These are phyloP conservation scores for Cercophora scortea DNA, from an alignment of 495 filamentous ascomycete genomes.

Conservation along the genomic window DNA sequence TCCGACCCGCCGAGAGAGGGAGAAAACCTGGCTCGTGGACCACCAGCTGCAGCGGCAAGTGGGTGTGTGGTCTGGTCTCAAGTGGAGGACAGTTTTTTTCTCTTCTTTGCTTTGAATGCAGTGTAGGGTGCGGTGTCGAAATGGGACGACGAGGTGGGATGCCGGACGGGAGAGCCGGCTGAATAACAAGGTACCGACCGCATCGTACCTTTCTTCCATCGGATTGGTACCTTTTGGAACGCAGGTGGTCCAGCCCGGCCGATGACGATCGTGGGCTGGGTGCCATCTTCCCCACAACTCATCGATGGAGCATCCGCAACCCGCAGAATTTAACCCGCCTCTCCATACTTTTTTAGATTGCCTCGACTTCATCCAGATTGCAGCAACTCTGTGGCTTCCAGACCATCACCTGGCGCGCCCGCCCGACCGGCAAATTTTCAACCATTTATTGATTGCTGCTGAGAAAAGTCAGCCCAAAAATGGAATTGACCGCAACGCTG, in stretches of 20 bases:
- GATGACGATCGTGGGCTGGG: background rate
- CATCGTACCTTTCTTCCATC: no score
- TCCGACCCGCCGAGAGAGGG: no score
- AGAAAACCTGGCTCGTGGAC: constrained; percentile 9
- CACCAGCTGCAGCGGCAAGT: background rate
- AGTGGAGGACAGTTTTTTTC: no score
- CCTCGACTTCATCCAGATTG: constrained; percentile 4
- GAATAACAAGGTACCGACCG: no score
- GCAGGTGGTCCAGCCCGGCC: background rate
- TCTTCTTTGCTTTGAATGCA: no score
- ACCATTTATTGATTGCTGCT: background rate
- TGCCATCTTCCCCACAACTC: background rate
- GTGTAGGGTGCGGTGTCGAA: no score
- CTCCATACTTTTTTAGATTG: background rate
- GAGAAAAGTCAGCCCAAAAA: background rate
- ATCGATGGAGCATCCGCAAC: no score
- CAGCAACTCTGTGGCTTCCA: background rate
- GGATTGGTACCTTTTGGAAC: no score
- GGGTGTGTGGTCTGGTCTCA: background rate
- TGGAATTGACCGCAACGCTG: background rate
- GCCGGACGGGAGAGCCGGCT: no score
- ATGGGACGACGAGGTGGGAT: no score
- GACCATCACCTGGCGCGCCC: background rate
- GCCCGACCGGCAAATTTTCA: background rate
- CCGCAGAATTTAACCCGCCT: no score